Evolutionary conservation across 2,329 filamentous ascomycete genomes (phyloP), one percentile per base, ranked within the genome.

Genomic region (Botryotinia globosa): DNA sequence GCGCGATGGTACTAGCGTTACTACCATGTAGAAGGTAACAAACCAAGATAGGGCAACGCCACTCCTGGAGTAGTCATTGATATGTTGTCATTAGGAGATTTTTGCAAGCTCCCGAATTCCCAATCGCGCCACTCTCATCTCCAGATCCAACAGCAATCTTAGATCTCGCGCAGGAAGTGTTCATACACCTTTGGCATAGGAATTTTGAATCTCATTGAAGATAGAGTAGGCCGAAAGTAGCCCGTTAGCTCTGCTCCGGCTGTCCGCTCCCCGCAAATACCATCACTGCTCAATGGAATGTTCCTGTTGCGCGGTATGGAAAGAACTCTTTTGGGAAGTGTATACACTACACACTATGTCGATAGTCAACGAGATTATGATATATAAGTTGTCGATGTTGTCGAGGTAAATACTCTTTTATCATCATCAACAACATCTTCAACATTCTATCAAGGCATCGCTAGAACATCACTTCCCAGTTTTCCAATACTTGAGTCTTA

Each of bases 371-470:
- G 34, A 54, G 32, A 51, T 71, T 39, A 6, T 65, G 44, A 29
- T 71, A 71, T 63, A 65, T 39, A 71, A 65, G 42, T 54, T 63
- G 44, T 32, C 25, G 45, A 39, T 65, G 44, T 64, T 51, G 20
- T 71, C 59, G 59, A 45, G 20, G 37, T 44, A 61, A 44, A 69
- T 44, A 37, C 29, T 69, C 18, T 61, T 61, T 61, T 69, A 56
- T 48, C 51, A 69, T 69, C 66, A 69, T 42, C 66, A 69, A 18
- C 66, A 69, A 45, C 51, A 69, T 61, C 51, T 61, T 44, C 66
- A 69, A 37, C 51, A 58, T 45, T 69, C 56, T 61, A 69, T 42
- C 66, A 42, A 61, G 51, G 51, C 48, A 42, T 32, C 56, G 48
- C 66, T n/a, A 69, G 65, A 51, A 44, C 32, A 44, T 48, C 51